Base-by-base conservation (phyloP, 2,329 filamentous ascomycete species). In the Scedosporium apiospermum region DNA sequence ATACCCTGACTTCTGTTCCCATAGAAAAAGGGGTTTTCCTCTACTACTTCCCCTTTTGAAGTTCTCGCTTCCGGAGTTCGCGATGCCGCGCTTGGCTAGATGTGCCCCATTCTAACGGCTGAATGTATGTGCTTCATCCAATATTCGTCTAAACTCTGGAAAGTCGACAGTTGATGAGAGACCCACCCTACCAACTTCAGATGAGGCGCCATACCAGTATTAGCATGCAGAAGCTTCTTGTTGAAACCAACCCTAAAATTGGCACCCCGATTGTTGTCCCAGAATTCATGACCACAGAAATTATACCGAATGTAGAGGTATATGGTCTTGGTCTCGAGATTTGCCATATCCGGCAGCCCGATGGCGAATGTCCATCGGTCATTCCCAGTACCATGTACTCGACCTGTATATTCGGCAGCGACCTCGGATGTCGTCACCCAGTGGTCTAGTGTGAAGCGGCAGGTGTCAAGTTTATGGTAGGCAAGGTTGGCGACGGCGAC, bases 361-460 rank as follows among this genome's bases (percentile, higher is more conserved):
- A 99, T 96, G 74, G 86, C 91, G 76, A 99, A 99, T 71, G 88
- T 90, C 78, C 99, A 99, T 49, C 91, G 86, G 73, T 99, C 95
- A 68, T 88, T 88, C 58, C 88, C 86, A 3, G 78, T 78, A 30
- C 85, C 85, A 51, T 86, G 85, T 55, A 93, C 83, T 75, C 95
- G 90, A 65, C 90, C 85, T 72, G 87, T 88, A 77, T 85, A 99
- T 69, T 97, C 92, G n/a, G 91, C 93, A 44, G 83, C 82, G 1
- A 98, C 89, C 73, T 99, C 95, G 0, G 95, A 99, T 0, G 93
- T n/a, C 0, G 95, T 99, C 81, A 96, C 96, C 95, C 95, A 99
- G 77, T 96, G 95, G 74, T 99, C 95, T 57, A 97, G 83, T 0
- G 95, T 99, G 74, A 99, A 99, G 60, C 95, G 87, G 73, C 91